Conservation (phyloP, 2,329 filamentous ascomycete species). For the Apiospora pterosperma region DNA sequence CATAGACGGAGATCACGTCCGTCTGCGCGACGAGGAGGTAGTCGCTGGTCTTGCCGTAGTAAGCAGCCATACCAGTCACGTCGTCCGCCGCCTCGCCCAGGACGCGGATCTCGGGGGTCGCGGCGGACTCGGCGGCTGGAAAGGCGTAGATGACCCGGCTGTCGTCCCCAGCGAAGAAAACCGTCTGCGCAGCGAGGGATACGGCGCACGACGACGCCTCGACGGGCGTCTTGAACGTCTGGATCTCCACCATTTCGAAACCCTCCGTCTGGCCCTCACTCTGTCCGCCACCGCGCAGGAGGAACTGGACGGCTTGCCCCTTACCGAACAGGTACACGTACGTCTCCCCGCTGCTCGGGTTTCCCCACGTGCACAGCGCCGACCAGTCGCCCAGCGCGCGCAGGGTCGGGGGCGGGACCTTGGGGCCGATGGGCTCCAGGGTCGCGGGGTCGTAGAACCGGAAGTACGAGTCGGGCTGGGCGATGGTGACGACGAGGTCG, state of each 20-base stretch:
- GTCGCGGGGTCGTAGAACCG: slow-evolving; percentile 33
- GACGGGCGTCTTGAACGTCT: slow-evolving; percentile 38
- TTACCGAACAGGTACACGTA: slow-evolving; percentile 47
- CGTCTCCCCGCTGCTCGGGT: slow-evolving; percentile 32
- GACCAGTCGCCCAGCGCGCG: slow-evolving; percentile 44
- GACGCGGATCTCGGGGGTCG: slow-evolving; percentile 30
- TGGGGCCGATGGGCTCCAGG: slow-evolving; percentile 26
- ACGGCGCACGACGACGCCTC: slow-evolving; percentile 42
- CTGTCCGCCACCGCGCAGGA: slow-evolving; percentile 33
- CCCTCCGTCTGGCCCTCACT: slow-evolving; percentile 13
- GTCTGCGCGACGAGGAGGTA: slow-evolving; percentile 39
- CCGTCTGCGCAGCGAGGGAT: slow-evolving; percentile 28
- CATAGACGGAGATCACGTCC: slow-evolving; percentile 36
- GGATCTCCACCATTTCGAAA: slow-evolving; percentile 38
- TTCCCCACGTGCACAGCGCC: slow-evolving; percentile 42
- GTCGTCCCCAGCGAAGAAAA: slow-evolving; percentile 39
- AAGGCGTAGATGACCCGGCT: slow-evolving; percentile 35
- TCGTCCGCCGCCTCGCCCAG: slow-evolving; percentile 33
- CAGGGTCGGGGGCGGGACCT: slow-evolving; percentile 26
- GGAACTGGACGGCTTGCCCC: slow-evolving; percentile 32
- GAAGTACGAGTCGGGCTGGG: slow-evolving; percentile 38
- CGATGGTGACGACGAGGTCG: slow-evolving; percentile 38
- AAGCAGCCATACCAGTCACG: slow-evolving; percentile 39
- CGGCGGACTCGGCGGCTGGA: slow-evolving; percentile 34
- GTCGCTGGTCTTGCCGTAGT: slow-evolving; percentile 30